Percentiles rank a stretch among this genome's conserved stretches.
Evolutionary conservation across 176 grass and related monocot genomes (phyloP).

Genomic region (Oryza meridionalis): DNA sequence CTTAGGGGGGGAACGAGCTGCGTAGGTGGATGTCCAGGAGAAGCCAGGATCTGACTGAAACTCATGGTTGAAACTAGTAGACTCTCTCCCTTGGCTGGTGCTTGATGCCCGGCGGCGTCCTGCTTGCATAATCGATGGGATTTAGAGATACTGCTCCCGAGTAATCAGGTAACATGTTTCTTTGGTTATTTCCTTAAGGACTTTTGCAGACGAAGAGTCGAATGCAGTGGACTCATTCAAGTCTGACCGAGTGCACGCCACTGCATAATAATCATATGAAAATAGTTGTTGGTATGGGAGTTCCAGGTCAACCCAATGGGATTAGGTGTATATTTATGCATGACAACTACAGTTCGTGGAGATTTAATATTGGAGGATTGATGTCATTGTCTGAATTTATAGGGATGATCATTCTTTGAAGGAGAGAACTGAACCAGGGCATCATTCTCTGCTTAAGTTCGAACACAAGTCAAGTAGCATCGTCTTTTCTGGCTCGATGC

Average conservation of each 20-base stretch:
- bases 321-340: background rate
- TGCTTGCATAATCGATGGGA: constrained; percentile 47
- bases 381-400: constrained; percentile 1
- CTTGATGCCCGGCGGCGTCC: constrained; percentile 30
- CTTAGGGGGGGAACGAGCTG: constrained; percentile 28
- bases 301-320: constrained; percentile 26
- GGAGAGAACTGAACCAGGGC: background rate
- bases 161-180: constrained; percentile 33
- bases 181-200: constrained; percentile 9
- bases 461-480: background rate
- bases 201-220: constrained; percentile 19
- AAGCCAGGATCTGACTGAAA: constrained; percentile 54
- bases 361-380: constrained; percentile 24
- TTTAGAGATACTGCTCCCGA: constrained; percentile 12
- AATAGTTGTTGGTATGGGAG: constrained; percentile 5
- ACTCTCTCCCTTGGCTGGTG: constrained; percentile 34
- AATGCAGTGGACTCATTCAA: constrained; percentile 42
- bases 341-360: constrained; percentile 30
- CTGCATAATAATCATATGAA: constrained; percentile 35
- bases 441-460: background rate
- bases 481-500: background rate
- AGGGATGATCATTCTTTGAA: background rate
- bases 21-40: constrained; percentile 55
- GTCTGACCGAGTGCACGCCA: constrained; percentile 37
- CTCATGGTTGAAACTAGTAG: constrained; percentile 31